A percentile compares a stretch with the other conserved stretches of the same genome.
phyloP scores from a whole-genome alignment of 1,284 basidiomycete species.

The Cryptococcus sp. region DNA sequence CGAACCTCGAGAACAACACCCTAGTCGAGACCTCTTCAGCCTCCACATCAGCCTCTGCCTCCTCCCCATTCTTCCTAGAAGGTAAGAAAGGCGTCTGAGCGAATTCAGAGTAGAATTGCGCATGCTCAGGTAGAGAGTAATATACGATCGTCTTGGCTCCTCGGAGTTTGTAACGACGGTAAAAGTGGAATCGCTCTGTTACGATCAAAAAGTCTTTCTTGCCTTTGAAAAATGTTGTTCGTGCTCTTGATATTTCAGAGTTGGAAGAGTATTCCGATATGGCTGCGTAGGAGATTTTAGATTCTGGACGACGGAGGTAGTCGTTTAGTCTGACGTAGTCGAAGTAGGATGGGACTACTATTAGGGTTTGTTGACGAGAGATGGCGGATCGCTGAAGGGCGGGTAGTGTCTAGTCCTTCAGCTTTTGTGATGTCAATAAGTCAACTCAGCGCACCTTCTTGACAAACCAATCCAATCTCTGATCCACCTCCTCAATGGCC shows the following conservation, averaged over 20 bases:
- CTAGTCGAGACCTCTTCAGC: conserved; percentile 70
- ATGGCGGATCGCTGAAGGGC: conserved; percentile 83
- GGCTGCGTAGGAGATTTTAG: conserved; percentile 70
- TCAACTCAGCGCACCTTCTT: conserved; percentile 59
- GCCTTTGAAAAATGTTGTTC: conserved; percentile 87
- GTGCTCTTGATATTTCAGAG: conserved; percentile 85
- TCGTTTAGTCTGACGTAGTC: conserved; percentile 93
- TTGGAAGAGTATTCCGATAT: conserved; percentile 93
- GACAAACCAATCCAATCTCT: conserved; percentile 79
- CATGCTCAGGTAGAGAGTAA: conserved; percentile 85
- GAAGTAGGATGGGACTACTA: conserved; percentile 92
- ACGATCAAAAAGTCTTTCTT: conserved; percentile 82
- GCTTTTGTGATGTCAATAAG: neutral
- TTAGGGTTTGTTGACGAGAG: conserved; percentile 75
- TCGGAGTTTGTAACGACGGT: conserved; percentile 83
- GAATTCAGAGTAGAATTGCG: conserved; percentile 86
- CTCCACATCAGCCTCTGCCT: conserved; percentile 51
- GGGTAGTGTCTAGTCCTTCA: conserved; percentile 62
- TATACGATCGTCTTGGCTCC: conserved; percentile 90
- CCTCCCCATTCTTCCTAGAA: conserved; percentile 44
- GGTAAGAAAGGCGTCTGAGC: conserved; percentile 76
- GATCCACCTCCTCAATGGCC: conserved; percentile 76
- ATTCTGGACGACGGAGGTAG: conserved; percentile 67
- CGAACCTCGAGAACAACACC: conserved; percentile 80
- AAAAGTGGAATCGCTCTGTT: conserved; percentile 97